Conservation (phyloP, 2,329 filamentous ascomycete genomes). For the Stachybotrys elegans region DNA sequence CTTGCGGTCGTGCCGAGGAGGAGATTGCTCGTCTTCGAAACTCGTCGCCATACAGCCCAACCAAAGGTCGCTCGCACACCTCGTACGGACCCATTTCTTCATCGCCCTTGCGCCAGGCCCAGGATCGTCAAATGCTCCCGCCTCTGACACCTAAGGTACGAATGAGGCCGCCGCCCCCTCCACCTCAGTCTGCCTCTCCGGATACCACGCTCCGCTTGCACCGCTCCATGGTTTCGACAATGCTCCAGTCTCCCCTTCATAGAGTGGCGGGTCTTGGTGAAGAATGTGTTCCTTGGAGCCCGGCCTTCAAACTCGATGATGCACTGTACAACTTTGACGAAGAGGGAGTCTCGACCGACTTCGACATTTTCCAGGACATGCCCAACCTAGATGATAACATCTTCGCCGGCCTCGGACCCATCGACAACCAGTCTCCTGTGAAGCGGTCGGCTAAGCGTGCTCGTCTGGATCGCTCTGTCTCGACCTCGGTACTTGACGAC, state of each 20-base stretch:
- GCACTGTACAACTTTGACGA: constrained; percentile 45
- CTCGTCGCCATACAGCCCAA: constrained; percentile 90
- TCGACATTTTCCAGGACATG: constrained; percentile 57
- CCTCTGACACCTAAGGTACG: constrained; percentile 82
- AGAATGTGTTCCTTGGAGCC: constrained; percentile 53
- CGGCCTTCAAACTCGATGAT: constrained; percentile 62
- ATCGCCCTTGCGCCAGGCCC: constrained; percentile 57
- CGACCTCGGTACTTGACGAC: constrained; percentile 57
- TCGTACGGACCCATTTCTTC: constrained; percentile 55
- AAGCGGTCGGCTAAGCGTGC: constrained; percentile 58
- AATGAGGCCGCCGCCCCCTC: constrained; percentile 56
- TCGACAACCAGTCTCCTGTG: constrained; percentile 57
- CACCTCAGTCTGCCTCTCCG: constrained; percentile 76
- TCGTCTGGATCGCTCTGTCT: constrained; percentile 59
- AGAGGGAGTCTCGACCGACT: constrained; percentile 44
- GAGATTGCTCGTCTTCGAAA: constrained; percentile 91
- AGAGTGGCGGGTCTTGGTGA: constrained; percentile 41
- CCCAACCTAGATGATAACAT: constrained; percentile 20
- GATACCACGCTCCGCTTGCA: constrained; percentile 90
- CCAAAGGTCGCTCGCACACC: constrained; percentile 56
- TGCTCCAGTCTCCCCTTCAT: constrained; percentile 71
- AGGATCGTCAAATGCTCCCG: constrained; percentile 59
- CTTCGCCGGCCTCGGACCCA: constrained; percentile 36
- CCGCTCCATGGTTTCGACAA: constrained; percentile 72
- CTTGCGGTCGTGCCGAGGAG: constrained; percentile 82